Conservation (phyloP, 2,329 filamentous ascomycete species). For the Diaporthe helianthi region DNA sequence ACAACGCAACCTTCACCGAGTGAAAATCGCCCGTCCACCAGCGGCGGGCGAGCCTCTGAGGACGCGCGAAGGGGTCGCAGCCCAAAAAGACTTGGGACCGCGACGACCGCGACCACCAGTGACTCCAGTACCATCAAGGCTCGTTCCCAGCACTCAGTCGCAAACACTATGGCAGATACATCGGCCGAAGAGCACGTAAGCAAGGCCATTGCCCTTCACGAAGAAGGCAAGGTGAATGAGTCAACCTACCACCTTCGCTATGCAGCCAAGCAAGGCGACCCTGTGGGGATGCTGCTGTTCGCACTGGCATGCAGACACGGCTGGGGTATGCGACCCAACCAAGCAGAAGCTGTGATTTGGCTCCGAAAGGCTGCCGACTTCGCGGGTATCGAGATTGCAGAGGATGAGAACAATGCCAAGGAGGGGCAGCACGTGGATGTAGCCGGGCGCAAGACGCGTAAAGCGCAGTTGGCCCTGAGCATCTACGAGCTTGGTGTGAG, state of each 20-base stretch:
- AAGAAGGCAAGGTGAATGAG: constrained; percentile 85
- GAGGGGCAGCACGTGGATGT: constrained; percentile 69
- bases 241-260: constrained; percentile 95
- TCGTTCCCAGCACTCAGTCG: constrained; percentile 52
- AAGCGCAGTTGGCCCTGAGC: constrained; percentile 91
- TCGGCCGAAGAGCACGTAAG: constrained; percentile 87
- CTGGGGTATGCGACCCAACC: constrained; percentile 96
- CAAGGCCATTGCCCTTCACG: constrained; percentile 89
- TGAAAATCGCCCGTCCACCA: constrained; percentile 53
- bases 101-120: constrained; percentile 54
- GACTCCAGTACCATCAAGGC: constrained; percentile 63
- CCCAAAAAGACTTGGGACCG: constrained; percentile 45
- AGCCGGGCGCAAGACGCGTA: constrained; percentile 78
- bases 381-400: constrained; percentile 81
- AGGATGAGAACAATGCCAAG: constrained; percentile 74
- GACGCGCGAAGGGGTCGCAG: constrained; percentile 53
- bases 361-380: constrained; percentile 88
- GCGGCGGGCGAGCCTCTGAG: constrained; percentile 53
- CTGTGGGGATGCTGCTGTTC: constrained; percentile 95
- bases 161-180: constrained; percentile 67
- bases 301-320: constrained; percentile 94
- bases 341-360: constrained; percentile 89
- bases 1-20: constrained; percentile 53
- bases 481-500: constrained; percentile 97
- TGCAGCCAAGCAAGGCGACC: constrained; percentile 83